phyloP scores from a whole-genome alignment of 192 early-diverging fungal genomes.

The Rhizophagus clarus region DNA sequence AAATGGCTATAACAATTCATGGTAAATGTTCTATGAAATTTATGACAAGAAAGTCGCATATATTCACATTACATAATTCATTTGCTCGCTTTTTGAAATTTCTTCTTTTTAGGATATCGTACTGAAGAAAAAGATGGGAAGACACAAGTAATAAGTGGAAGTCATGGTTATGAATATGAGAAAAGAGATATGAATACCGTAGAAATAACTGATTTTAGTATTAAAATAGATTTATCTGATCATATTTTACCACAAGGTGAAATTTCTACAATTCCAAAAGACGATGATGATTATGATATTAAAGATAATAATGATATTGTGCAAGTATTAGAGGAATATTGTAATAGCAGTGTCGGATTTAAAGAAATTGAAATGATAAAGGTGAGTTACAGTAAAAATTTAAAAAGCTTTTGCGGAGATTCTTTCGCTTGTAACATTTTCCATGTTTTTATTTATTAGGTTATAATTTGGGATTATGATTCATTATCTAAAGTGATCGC shows the following conservation, averaged over 20 bases:
- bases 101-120: conserved; percentile 33
- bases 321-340: conserved; percentile 39
- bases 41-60: too few relatives aligned
- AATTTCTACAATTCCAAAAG: conserved; percentile 33
- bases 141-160: background rate
- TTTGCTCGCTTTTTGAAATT: background rate
- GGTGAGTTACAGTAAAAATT: conserved; percentile 7
- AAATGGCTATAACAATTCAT: conserved; percentile 43
- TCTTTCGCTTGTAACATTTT: background rate
- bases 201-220: conserved; percentile 42
- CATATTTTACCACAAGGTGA: conserved; percentile 37
- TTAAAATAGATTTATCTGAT: conserved; percentile 39
- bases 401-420: background rate
- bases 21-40: conserved; percentile 5
- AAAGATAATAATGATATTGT: conserved; percentile 25
- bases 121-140: conserved; percentile 21
- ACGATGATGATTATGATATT: background rate
- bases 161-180: background rate
- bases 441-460: background rate
- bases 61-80: background rate
- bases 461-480: conserved; percentile 41
- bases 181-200: background rate
- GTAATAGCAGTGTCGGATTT: conserved; percentile 35
- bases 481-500: conserved; percentile 38
- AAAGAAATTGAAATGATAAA: conserved; percentile 46